Evolutionary conservation across 345 rosid species (phyloP).

Genomic region (Populus euphratica): DNA sequence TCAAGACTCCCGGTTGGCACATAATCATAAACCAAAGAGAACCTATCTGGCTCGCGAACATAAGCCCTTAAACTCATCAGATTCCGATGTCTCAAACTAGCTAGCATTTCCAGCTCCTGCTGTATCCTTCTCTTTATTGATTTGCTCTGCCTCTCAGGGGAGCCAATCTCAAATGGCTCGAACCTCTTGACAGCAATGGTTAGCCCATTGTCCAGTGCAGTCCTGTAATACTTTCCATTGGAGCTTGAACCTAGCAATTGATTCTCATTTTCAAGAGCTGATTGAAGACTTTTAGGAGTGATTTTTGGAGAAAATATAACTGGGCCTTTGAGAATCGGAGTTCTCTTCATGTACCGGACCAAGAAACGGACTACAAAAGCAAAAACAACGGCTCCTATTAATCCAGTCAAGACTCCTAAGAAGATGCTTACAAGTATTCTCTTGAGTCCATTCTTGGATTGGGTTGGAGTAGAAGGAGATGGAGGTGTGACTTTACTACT

Average conservation of each 20-base stretch:
- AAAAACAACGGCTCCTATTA: slow-evolving; percentile 46
- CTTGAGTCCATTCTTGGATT: slow-evolving; percentile 43
- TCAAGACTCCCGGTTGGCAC: slow-evolving; percentile 73
- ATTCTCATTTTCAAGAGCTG: slow-evolving; percentile 61
- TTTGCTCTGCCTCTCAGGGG: slow-evolving; percentile 51
- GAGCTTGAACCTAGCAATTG: slow-evolving; percentile 76
- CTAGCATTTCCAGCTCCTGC: slow-evolving; percentile 73
- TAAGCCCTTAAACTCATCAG: slow-evolving; percentile 88
- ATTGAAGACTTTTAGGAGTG: slow-evolving; percentile 58
- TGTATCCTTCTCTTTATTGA: slow-evolving; percentile 68
- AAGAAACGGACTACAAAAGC: slow-evolving; percentile 54
- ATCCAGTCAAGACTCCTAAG: slow-evolving; percentile 60
- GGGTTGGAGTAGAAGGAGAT: slow-evolving; percentile 38
- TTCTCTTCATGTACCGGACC: slow-evolving; percentile 58
- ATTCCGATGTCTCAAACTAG: slow-evolving; percentile 73
- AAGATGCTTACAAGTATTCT: slow-evolving; percentile 52
- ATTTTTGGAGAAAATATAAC: slow-evolving; percentile 84
- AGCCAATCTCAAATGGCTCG: slow-evolving; percentile 56
- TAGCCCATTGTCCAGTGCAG: slow-evolving; percentile 71
- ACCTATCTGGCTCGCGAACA: slow-evolving; percentile 61
- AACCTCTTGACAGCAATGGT: slow-evolving; percentile 68
- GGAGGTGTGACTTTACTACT: slow-evolving; percentile 39
- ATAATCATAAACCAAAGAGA: slow-evolving; percentile 82
- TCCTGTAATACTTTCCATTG: slow-evolving; percentile 65
- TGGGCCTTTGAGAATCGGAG: slow-evolving; percentile 91